phyloP scores from a whole-genome alignment of 2,329 filamentous ascomycete species.

The Fusarium musae region DNA sequence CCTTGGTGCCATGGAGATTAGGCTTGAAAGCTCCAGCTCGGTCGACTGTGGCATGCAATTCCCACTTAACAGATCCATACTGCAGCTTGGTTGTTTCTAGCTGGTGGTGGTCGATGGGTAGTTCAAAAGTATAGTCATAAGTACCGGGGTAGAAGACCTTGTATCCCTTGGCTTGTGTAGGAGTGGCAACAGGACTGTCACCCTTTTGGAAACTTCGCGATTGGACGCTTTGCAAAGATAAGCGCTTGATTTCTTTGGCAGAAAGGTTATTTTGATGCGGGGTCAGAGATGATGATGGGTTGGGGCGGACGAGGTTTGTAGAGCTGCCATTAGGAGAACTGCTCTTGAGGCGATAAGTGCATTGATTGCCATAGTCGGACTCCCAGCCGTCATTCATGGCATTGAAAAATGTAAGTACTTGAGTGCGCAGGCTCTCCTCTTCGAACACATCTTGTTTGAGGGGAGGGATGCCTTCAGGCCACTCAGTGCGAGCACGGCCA shows the following conservation, averaged over 20 bases:
- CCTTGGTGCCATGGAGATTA: conserved; percentile 83
- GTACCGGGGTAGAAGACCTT: conserved; percentile 82
- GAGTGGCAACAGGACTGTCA: conserved; percentile 73
- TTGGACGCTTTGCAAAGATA: conserved; percentile 84
- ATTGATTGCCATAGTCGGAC: conserved; percentile 71
- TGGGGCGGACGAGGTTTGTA: conserved; percentile 45
- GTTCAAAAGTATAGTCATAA: conserved; percentile 80
- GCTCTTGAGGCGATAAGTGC: conserved; percentile 62
- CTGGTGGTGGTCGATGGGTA: conserved; percentile 88
- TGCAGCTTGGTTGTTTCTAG: conserved; percentile 91
- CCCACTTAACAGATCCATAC: conserved; percentile 87
- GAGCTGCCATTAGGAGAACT: conserved; percentile 50
- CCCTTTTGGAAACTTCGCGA: conserved; percentile 87
- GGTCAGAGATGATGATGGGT: conserved; percentile 32
- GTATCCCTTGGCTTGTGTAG: conserved; percentile 75
- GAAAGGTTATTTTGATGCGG: conserved; percentile 45
- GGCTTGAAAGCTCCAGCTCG: conserved; percentile 90
- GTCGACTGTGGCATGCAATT: conserved; percentile 85
- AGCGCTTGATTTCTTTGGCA: conserved; percentile 68
- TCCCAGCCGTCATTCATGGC: conserved; percentile 71
- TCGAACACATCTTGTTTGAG: conserved; percentile 86
- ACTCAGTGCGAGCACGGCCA: conserved; percentile 88
- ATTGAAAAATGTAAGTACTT: conserved; percentile 94
- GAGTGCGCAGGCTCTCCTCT: conserved; percentile 85
- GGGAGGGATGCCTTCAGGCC: conserved; percentile 95